phyloP scores from a whole-genome alignment of 257 asterid species.

The Fraxinus anomala region DNA sequence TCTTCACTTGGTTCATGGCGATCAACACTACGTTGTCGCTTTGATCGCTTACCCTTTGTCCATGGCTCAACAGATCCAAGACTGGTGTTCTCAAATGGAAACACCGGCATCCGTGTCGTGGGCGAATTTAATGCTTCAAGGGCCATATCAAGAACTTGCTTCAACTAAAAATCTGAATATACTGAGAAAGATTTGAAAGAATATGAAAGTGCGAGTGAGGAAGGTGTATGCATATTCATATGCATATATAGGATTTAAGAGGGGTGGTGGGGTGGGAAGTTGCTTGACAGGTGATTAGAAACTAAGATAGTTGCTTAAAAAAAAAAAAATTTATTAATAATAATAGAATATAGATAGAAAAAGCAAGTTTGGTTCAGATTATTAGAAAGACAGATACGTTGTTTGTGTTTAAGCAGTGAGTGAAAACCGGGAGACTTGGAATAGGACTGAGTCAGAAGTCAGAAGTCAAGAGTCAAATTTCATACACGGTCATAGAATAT shows the following conservation, averaged over 20 bases:
- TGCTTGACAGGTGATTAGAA: constrained; percentile 48
- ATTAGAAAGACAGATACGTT: not conserved
- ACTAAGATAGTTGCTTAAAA: constrained; percentile 25
- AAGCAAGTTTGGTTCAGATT: not conserved
- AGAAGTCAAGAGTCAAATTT: not conserved
- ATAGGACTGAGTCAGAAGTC: not conserved
- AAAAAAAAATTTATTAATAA: too few relatives aligned
- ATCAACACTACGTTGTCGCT: constrained; percentile 20
- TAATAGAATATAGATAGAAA: not conserved
- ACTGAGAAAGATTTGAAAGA: not conserved
- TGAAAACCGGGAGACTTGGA: not conserved
- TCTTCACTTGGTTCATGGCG: constrained; percentile 13
- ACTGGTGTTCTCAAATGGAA: not conserved
- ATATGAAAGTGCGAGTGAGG: not conserved
- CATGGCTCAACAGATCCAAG: not conserved
- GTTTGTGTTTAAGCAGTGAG: not conserved
- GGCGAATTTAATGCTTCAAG: constrained; percentile 22
- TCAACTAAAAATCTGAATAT: not conserved
- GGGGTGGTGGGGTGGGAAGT: constrained; percentile 24
- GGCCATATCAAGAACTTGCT: constrained; percentile 10
- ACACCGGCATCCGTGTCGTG: not conserved
- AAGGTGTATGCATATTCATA: not conserved
- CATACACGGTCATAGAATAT: not conserved
- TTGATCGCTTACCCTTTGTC: constrained; percentile 23
- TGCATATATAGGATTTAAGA: constrained; percentile 20